phyloP scores from a whole-genome alignment of 345 rosid genomes.

The Gossypium turneri region DNA sequence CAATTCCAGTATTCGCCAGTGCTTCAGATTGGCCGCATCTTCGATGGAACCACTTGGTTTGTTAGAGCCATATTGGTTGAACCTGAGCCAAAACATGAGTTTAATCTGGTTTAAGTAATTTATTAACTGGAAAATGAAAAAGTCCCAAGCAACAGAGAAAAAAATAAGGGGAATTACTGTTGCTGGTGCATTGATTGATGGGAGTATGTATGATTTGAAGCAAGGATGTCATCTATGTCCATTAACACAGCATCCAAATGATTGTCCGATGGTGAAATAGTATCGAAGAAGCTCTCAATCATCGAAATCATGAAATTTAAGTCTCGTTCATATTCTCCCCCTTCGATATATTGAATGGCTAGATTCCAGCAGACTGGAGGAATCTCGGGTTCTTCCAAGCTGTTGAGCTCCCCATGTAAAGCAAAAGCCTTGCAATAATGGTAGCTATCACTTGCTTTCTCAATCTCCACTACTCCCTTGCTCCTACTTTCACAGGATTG shows the following conservation, averaged over 20 bases:
- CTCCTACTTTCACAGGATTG: slow-evolving; percentile 55
- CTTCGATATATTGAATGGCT: slow-evolving; percentile 37
- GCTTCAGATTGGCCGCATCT: slow-evolving; percentile 41
- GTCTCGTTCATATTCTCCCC: slow-evolving; percentile 52
- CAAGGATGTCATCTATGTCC: slow-evolving; percentile 55
- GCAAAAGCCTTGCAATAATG: slow-evolving; percentile 50
- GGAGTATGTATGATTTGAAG: slow-evolving; percentile 17
- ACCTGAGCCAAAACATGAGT: slow-evolving; percentile 22
- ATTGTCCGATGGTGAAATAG: slow-evolving; percentile 32
- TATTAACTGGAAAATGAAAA: neutral
- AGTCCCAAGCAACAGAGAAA: neutral
- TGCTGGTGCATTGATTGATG: slow-evolving; percentile 28
- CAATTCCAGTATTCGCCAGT: slow-evolving; percentile 31
- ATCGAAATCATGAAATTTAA: slow-evolving; percentile 39
- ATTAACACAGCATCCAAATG: slow-evolving; percentile 50
- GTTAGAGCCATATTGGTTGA: slow-evolving; percentile 19
- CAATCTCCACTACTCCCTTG: slow-evolving; percentile 44
- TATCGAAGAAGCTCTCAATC: slow-evolving; percentile 42
- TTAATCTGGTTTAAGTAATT: too few species aligned
- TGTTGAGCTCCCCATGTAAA: slow-evolving; percentile 59
- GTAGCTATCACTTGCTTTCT: slow-evolving; percentile 29
- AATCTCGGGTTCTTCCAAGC: slow-evolving; percentile 35
- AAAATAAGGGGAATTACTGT: slow-evolving; percentile 31
- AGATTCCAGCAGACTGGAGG: slow-evolving; percentile 53
- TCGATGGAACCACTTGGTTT: slow-evolving; percentile 27